Base-by-base conservation (phyloP, 2,329 filamentous ascomycete genomes). In the Hymenoscyphus albidus region DNA sequence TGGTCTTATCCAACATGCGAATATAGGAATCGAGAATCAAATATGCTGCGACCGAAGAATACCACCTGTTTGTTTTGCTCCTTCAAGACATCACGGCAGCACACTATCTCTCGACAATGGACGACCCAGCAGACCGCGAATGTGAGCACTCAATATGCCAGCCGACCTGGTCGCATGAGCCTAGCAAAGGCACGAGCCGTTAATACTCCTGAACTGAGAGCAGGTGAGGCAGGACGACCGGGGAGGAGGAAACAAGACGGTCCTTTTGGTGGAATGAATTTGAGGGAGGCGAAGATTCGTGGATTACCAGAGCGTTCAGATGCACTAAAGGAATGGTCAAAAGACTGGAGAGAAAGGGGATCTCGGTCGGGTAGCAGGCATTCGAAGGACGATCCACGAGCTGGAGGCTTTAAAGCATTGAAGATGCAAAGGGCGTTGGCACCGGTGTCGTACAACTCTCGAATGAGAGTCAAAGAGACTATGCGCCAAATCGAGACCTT, bases 381-480 rank as follows among this genome's bases (percentile, higher is more conserved):
- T 27, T 14, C 27, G 13, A 64, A 59, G 58, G 64, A 68, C 6
- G 70, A 76, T 22, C 79, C 81, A 10, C 77, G 81, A 58, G 74
- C 79, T 60, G 81, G 65, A 73, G 80, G 62, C 56, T 75, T 67
- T 77, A 93, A 96, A 75, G 93, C 94, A 4, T 81, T 98, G 76
- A 97, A 96, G 79, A 98, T 98, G 94, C 94, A 97, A 76, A 87
- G 88, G 61, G 83, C 90, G 1, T 80, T 98, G 68, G 81, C 91
- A 1, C 85, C 88, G 2, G 82, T 98, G 4, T 86, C 92, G 0
- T 97, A 97, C 74, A 85, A 85, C 44, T 85, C 86, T 70, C 83
- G 87, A 62, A 77, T 78, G 64, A 69, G 63, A 5, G 77, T 85
- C 65, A 84, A 84, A 75, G 78, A 80, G 5, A 78, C 77, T 62